Conservation (phyloP, 805 yeast genomes). For the Pichia eremophila region DNA sequence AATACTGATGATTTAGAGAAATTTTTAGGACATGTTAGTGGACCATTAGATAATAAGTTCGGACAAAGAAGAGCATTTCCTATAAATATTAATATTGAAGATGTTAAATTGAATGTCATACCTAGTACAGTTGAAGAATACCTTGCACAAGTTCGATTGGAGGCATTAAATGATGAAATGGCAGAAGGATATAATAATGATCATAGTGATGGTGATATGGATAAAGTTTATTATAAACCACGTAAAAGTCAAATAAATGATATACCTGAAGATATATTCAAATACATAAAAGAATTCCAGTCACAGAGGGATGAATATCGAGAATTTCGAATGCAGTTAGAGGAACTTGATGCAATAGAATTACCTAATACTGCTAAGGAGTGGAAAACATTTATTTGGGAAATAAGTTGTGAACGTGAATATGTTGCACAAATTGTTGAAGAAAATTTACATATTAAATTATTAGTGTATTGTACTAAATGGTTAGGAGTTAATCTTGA, state of each 20-base stretch:
- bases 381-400: slow-evolving; percentile 34
- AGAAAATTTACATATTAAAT: slow-evolving; percentile 26
- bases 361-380: slow-evolving; percentile 29
- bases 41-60: slow-evolving; percentile 28
- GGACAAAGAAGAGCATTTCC: slow-evolving; percentile 31
- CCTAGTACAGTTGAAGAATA: slow-evolving; percentile 24
- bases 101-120: slow-evolving; percentile 10
- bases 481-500: slow-evolving; percentile 32
- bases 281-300: slow-evolving; percentile 13
- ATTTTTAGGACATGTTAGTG: slow-evolving; percentile 14
- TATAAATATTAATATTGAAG: slow-evolving; percentile 13
- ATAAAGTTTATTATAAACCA: neutral
- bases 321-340: slow-evolving; percentile 12
- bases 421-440: slow-evolving; percentile 26
- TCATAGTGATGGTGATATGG: slow-evolving; percentile 4
- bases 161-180: slow-evolving; percentile 17
- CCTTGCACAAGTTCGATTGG: slow-evolving; percentile 25
- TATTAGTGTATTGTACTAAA: slow-evolving; percentile 32
- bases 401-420: slow-evolving; percentile 25
- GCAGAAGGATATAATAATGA: slow-evolving; percentile 1
- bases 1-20: neutral
- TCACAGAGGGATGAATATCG: slow-evolving; percentile 12
- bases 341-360: slow-evolving; percentile 23
- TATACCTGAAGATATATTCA: neutral
- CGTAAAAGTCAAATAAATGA: neutral